Evolutionary conservation across 306 rosid species (phyloP).

Genomic region (Corylus americana): DNA sequence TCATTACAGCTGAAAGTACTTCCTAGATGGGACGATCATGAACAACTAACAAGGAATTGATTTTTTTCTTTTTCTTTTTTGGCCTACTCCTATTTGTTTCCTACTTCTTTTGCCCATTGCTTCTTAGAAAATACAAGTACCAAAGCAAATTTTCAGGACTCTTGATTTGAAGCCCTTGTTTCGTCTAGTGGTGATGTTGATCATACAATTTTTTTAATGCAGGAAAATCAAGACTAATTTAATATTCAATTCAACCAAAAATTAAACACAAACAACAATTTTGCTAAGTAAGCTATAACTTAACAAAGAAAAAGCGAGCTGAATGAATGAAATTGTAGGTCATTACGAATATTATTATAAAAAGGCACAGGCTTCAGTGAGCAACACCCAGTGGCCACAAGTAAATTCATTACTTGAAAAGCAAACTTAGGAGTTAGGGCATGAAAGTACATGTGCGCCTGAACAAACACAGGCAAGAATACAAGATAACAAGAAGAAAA

Average conservation of each 20-base stretch:
- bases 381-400: background rate
- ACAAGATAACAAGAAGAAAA: background rate
- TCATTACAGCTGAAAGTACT: background rate
- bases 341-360: background rate
- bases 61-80: background rate
- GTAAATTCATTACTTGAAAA: background rate
- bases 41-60: background rate
- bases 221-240: background rate
- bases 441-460: background rate
- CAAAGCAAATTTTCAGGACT: background rate
- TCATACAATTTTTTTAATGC: background rate
- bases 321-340: conserved; percentile 16
- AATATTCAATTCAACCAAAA: conserved; percentile 5
- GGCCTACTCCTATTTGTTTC: background rate
- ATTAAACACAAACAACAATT: background rate
- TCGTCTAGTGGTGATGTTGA: background rate
- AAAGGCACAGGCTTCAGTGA: background rate
- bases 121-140: background rate
- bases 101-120: background rate
- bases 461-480: background rate
- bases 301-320: background rate
- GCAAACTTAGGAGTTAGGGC: background rate
- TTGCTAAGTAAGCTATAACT: background rate
- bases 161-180: background rate
- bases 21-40: background rate